Conservation (phyloP, 371 early-diverging fungal species). For the Apophysomyces variabilis region DNA sequence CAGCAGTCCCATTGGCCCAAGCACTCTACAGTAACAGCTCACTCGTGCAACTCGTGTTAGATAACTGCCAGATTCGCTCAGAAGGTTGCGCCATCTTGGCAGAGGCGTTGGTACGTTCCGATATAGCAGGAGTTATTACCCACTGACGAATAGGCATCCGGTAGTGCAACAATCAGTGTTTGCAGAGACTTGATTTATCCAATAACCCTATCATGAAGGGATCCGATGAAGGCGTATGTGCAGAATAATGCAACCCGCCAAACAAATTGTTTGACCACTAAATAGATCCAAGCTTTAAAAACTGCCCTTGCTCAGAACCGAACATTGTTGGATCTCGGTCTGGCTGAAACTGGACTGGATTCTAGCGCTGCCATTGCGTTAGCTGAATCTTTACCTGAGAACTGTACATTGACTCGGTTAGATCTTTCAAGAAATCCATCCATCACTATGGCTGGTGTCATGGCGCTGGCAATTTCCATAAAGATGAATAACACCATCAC, state of each 20-base stretch:
- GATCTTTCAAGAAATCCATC: slow-evolving; percentile 78
- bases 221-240: slow-evolving; percentile 49
- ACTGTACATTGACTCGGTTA: slow-evolving; percentile 61
- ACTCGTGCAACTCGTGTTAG: slow-evolving; percentile 48
- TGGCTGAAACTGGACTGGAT: slow-evolving; percentile 62
- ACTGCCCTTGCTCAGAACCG: slow-evolving; percentile 27
- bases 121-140: background rate
- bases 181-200: slow-evolving; percentile 52
- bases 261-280: background rate
- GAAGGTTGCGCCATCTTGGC: slow-evolving; percentile 54
- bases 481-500: slow-evolving; percentile 78
- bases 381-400: slow-evolving; percentile 82
- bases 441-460: slow-evolving; percentile 78
- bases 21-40: slow-evolving; percentile 55
- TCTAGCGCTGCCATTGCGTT: slow-evolving; percentile 68
- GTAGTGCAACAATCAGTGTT: slow-evolving; percentile 39
- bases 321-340: slow-evolving; percentile 57
- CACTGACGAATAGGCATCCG: background rate
- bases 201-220: slow-evolving; percentile 35
- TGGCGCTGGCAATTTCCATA: slow-evolving; percentile 80
- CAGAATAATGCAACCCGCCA: background rate
- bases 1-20: slow-evolving; percentile 54
- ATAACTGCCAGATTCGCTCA: slow-evolving; percentile 60
- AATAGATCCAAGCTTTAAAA: slow-evolving; percentile 22
- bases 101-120: slow-evolving; percentile 57